Evolutionary conservation across 805 yeast genomes (phyloP).

Genomic region (Zygotorulaspora danielsina): DNA sequence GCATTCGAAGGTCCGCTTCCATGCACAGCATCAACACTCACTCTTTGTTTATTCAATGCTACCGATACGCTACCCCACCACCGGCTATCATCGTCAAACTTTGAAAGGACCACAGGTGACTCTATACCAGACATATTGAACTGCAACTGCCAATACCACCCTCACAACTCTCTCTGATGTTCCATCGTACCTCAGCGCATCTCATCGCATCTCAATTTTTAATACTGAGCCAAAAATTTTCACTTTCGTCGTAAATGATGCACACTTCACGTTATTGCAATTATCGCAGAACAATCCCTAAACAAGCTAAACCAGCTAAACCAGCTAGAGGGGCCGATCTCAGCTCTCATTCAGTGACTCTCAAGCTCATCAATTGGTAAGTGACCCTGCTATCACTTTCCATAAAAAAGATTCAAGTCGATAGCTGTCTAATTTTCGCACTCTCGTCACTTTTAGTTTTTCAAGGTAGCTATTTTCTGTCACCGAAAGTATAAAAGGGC

Average conservation of each 20-base stretch:
- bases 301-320: too few species aligned
- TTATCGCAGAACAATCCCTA: too few species aligned
- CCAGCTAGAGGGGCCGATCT: too few species aligned
- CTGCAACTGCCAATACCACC: neutral
- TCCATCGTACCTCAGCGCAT: conserved; percentile 9
- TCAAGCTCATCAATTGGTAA: too few species aligned
- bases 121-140: conserved; percentile 4
- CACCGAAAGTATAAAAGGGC: conserved; percentile 12
- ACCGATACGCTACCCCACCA: conserved; percentile 60
- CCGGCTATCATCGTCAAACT: conserved; percentile 60
- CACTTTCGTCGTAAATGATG: conserved; percentile 13
- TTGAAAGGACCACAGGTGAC: conserved; percentile 37
- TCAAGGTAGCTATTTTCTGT: conserved; percentile 5
- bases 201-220: conserved; percentile 11
- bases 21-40: conserved; percentile 55
- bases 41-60: conserved; percentile 66
- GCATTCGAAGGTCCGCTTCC: conserved; percentile 41
- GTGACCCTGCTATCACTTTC: too few species aligned
- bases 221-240: conserved; percentile 11
- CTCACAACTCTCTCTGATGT: neutral
- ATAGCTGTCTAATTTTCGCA: too few species aligned
- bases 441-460: too few species aligned
- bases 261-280: neutral
- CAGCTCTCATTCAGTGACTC: too few species aligned
- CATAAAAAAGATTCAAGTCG: too few species aligned